Conservation (phyloP, 2,329 filamentous ascomycete species). For the Fusarium sp. region DNA sequence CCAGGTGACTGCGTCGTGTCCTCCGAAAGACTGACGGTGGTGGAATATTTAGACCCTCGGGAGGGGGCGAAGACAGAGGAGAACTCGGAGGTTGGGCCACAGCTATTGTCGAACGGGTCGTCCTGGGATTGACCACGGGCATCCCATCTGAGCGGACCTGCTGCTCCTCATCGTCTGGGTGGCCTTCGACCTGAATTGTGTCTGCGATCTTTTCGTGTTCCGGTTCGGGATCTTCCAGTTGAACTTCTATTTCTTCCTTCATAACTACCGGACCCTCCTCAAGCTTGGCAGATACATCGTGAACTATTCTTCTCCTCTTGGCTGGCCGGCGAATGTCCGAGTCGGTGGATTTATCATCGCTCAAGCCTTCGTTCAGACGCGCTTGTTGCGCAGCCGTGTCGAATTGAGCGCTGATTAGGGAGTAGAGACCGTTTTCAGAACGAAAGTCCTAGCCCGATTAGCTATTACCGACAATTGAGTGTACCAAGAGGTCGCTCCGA, state of each 20-base stretch:
- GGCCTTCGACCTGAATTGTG: slow-evolving; percentile 28
- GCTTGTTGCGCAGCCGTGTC: slow-evolving; percentile 59
- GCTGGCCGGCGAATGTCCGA: slow-evolving; percentile 32
- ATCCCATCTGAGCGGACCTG: background rate
- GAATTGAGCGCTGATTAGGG: slow-evolving; percentile 74
- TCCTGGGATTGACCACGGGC: slow-evolving; percentile 29
- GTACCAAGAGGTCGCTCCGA: background rate
- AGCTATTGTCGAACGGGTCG: slow-evolving; percentile 33
- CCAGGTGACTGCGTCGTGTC: slow-evolving; percentile 33
- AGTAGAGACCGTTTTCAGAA: slow-evolving; percentile 77
- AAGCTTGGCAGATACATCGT: slow-evolving; percentile 27
- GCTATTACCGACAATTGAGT: slow-evolving; percentile 1
- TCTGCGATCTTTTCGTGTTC: slow-evolving; percentile 28
- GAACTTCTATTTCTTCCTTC: slow-evolving; percentile 39
- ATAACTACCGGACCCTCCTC: slow-evolving; percentile 17
- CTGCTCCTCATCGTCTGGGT: slow-evolving; percentile 25
- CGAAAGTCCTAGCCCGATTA: slow-evolving; percentile 68
- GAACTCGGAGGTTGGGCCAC: slow-evolving; percentile 43
- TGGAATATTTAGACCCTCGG: slow-evolving; percentile 44
- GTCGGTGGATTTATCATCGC: slow-evolving; percentile 33
- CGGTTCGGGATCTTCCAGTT: slow-evolving; percentile 24
- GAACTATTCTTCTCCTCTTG: slow-evolving; percentile 49
- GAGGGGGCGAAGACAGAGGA: slow-evolving; percentile 52
- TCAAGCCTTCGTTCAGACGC: slow-evolving; percentile 40
- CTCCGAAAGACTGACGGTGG: slow-evolving; percentile 40